Base-by-base conservation (phyloP, 441 rosid genomes). In the Corymbia citriodora region DNA sequence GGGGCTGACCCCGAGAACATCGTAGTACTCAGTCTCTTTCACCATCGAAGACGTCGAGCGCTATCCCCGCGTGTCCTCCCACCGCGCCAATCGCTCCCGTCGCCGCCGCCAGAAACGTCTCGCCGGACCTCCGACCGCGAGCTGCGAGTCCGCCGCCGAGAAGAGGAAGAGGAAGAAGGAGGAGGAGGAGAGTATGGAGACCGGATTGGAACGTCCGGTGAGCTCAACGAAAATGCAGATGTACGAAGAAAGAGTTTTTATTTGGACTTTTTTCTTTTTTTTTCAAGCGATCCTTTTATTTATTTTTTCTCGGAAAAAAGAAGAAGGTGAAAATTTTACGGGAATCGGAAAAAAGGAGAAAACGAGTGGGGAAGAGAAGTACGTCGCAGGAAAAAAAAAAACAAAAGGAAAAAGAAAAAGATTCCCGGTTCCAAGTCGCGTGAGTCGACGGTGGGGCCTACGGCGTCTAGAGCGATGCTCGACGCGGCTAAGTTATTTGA, bases 1-100 rank as follows among this genome's bases (percentile, higher is more conserved):
- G 88, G 99, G 99, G 94, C 95, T 96, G 93, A 98, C 98, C 83
- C 98, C 99, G 33, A 98, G 98, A 29, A 97, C 97, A 90, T 98
- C 99, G 94, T 98, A 98, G 92, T 92, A 98, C 91, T 97, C 99
- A 33, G 98, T 98, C 94, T 98, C 99, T 93, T 95, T 97, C 72
- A 97, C 99, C 99, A 98, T 87, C 88, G 85, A 19, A 45, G 52
- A 36, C 85, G 85, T 98, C 82, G 14, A n/a, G 82, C 57, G 33
- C 63, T 33, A n/a, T 55, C 65, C 65, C 31, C 21, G 65, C 7
- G n/a, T n/a, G 14, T 33, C n/a, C 17, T 33, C n/a, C 85, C 85
- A 10, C 85, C 52, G 3, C 27, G 8, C 85, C 85, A 79, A 79
- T 74, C 83, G 49, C 48, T 74, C 29, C 49, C 23, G 25, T 40